Evolutionary conservation across 345 rosid species (phyloP), one percentile per base, ranked within the genome.

Genomic region (Citrus unshiu): DNA sequence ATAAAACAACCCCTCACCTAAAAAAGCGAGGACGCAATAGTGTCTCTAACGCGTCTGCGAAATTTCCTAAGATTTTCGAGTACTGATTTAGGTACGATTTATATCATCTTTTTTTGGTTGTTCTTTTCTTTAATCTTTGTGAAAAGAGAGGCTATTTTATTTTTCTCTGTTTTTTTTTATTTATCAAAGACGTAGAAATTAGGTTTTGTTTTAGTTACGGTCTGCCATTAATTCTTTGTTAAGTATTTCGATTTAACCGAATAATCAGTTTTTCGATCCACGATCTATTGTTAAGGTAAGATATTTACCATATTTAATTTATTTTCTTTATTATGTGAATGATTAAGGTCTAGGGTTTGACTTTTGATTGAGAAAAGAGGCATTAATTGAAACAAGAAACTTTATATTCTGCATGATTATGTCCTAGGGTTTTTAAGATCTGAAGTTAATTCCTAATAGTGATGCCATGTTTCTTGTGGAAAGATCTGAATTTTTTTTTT

Each of bases 1-100:
- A 54, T 19, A 67, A 59, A 46, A 61, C 0, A 46, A 3, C 8
- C 16, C 76, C 74, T 51, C 59, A 30, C 76, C 64, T 14, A 66
- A 18, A 75, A 22, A 22, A 49, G 32, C 81, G 69, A 72, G 46
- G 64, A 22, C 18, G 32, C 43, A 54, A 25, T 4, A 1, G 49
- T 69, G 49, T 69, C 43, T 49, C 9, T 37, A 25, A 32, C 77
- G 81, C 77, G 82, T 76, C 61, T 49, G 67, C 18, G 83, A 76
- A 84, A 77, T 80, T 86, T 83, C 83, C 40, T 6, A 57, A 74
- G 58, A 5, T n/a, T 46, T 56, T 46, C 61, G 16, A 70, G 34
- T 74, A 62, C 29, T 19, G 4, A 32, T 35, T 81, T 39, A 71
- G 90, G 90, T 89, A 43, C 64, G 39, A n/a, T 56, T 74, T 62